Evolutionary conservation across 2,329 filamentous ascomycete genomes (phyloP), one percentile per base, ranked within the genome.

Genomic region (Talaromyces verruculosus): DNA sequence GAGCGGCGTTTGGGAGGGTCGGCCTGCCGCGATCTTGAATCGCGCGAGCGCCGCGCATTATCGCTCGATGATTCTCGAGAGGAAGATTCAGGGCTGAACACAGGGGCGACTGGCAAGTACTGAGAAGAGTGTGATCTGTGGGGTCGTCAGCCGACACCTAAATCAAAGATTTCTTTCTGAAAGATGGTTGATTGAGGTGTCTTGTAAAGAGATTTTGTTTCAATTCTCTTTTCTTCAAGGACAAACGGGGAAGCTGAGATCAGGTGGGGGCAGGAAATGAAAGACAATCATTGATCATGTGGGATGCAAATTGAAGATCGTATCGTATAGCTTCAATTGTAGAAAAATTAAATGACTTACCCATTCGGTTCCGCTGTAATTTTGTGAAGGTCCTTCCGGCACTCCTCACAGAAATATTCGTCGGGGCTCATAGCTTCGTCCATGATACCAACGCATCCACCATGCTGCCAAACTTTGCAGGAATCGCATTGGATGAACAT

Each of bases 381-480:
- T 75, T 89, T 92, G 83, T 99, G 95, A 62, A 96, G 85, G 76
- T 97, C 93, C 76, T 93, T 93, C 70, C 91, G 89, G 80, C 95
- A 99, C 78, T 92, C 87, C 81, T 99, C 95, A 80, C 95, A 99
- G 76, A 95, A 99, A 82, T 99, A 99, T 78, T 98, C 93, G 64
- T 98, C 94, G 10, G 95, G 95, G 70, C 92, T 94, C 77, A 91
- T 89, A 71, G 91, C 90, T 79, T 97, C 94, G 71, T 95, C 95
- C 82, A 96, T 93, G 74, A 99, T 97, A 67, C 95, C 94, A 67
- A 99, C 94, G 75, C 95, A 99, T 67, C 93, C 94, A 73, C 95
- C 95, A 77, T 99, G 95, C 78, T 99, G 95, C 95, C 94, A 99
- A 69, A 98, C 95, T 77, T 96, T 96, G 84, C 95, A 99, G 69